Evolutionary conservation across 1,139 yeast genomes (phyloP).

Genomic region (Lodderomyces beijingensis): DNA sequence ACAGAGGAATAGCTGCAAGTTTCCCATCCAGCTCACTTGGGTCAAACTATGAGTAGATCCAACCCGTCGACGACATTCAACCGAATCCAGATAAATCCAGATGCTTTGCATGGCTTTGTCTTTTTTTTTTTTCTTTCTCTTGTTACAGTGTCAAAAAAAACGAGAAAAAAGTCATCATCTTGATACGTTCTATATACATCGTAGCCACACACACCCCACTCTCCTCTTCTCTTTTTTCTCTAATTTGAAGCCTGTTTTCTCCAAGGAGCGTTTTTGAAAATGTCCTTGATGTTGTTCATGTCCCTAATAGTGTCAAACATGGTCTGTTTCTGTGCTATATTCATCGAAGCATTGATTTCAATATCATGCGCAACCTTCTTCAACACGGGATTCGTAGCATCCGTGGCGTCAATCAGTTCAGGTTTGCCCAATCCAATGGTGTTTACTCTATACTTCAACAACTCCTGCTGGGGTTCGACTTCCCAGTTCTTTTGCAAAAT

Average conservation of each 20-base stretch:
- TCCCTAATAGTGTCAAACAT: constrained; percentile 30
- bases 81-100: background rate
- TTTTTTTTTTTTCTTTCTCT: background rate
- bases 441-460: constrained; percentile 24
- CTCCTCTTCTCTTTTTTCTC: too few species aligned
- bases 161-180: too few species aligned
- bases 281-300: constrained; percentile 19
- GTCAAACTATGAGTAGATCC: too few species aligned
- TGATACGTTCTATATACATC: too few species aligned
- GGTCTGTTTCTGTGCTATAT: constrained; percentile 23
- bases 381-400: constrained; percentile 10
- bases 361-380: constrained; percentile 14
- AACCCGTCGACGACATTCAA: background rate
- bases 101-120: background rate
- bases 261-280: constrained; percentile 35
- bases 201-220: too few species aligned
- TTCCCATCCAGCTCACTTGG: too few species aligned
- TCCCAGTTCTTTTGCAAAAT: constrained; percentile 31
- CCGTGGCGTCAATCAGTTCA: constrained; percentile 9
- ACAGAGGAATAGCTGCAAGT: too few species aligned
- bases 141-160: too few species aligned
- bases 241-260: constrained; percentile 8
- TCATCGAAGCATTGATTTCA: constrained; percentile 31
- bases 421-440: constrained; percentile 34
- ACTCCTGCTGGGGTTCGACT: constrained; percentile 22